Conservation (phyloP, 1,139 yeast species). For the Geotrichum restrictum region DNA sequence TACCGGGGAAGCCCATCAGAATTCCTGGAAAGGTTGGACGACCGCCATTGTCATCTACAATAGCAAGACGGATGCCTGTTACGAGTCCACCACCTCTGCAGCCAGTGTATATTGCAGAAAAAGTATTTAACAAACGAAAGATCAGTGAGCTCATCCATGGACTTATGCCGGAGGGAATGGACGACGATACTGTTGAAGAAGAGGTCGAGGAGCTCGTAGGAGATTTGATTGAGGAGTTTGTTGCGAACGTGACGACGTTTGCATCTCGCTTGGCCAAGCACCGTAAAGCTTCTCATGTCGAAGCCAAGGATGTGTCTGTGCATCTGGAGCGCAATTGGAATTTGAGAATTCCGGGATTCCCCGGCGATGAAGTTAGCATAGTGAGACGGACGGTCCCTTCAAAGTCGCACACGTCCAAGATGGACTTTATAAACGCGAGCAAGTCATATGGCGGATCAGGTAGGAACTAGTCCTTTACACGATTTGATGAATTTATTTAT, state of each 20-base stretch:
- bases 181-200: conserved; percentile 57
- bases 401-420: conserved; percentile 62
- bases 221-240: conserved; percentile 94
- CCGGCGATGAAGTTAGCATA: conserved; percentile 79
- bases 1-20: conserved; percentile 10
- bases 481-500: neutral
- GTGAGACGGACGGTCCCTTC: conserved; percentile 81
- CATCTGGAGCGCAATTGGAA: conserved; percentile 96
- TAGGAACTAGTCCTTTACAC: neutral
- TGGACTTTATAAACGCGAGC: conserved; percentile 55
- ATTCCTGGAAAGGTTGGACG: conserved; percentile 21
- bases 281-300: conserved; percentile 82
- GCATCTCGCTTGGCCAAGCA: conserved; percentile 95
- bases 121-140: conserved; percentile 85
- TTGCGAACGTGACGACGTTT: conserved; percentile 83
- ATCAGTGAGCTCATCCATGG: conserved; percentile 78
- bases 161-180: conserved; percentile 70
- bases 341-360: conserved; percentile 84
- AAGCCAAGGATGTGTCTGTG: conserved; percentile 82
- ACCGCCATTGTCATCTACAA: conserved; percentile 17
- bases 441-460: conserved; percentile 37
- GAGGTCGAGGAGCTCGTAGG: conserved; percentile 91
- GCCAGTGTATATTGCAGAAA: conserved; percentile 48
- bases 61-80: conserved; percentile 6
- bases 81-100: conserved; percentile 2